Conservation (phyloP, 1,284 basidiomycete species). For the Ustilago sp. region DNA sequence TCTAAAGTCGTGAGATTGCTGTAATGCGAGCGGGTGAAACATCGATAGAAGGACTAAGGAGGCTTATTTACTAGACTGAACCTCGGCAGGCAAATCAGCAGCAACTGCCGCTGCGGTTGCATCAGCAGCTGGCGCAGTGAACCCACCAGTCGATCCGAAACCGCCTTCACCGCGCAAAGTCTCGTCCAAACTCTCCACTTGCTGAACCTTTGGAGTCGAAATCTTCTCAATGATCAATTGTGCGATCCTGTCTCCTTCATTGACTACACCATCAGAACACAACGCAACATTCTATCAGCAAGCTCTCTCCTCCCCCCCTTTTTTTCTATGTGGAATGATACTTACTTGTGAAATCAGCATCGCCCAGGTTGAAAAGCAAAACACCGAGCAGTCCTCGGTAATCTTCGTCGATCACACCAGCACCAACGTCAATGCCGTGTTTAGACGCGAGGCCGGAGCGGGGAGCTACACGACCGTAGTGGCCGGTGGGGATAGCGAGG, state of each 20-base stretch:
- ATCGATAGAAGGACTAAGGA: neutral
- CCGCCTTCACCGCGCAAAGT: constrained; percentile 87
- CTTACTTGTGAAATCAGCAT: constrained; percentile 86
- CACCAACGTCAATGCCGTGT: constrained; percentile 96
- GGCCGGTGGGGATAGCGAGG: constrained; percentile 89
- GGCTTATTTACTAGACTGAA: constrained; percentile 1
- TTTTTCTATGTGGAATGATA: constrained; percentile 18
- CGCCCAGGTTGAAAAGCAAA: constrained; percentile 88
- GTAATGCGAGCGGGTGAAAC: neutral
- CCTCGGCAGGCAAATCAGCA: constrained; percentile 31
- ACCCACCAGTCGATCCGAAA: constrained; percentile 90
- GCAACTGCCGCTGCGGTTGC: constrained; percentile 32
- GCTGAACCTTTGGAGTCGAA: constrained; percentile 83
- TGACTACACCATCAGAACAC: constrained; percentile 73
- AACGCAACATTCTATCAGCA: neutral
- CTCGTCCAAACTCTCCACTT: constrained; percentile 86
- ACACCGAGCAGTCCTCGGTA: constrained; percentile 93
- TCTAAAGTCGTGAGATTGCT: neutral
- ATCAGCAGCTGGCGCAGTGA: constrained; percentile 30
- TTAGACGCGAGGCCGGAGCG: constrained; percentile 93
- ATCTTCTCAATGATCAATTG: constrained; percentile 94
- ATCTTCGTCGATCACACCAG: constrained; percentile 95
- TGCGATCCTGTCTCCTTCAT: constrained; percentile 90
- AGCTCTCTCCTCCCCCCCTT: neutral
- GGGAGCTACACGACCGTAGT: constrained; percentile 95